A percentile compares a stretch with the other conserved stretches of the same genome.
These are phyloP conservation scores for Solanum lycopersicoides DNA, from an alignment of 257 asterid genomes.

Conservation along the genomic window DNA sequence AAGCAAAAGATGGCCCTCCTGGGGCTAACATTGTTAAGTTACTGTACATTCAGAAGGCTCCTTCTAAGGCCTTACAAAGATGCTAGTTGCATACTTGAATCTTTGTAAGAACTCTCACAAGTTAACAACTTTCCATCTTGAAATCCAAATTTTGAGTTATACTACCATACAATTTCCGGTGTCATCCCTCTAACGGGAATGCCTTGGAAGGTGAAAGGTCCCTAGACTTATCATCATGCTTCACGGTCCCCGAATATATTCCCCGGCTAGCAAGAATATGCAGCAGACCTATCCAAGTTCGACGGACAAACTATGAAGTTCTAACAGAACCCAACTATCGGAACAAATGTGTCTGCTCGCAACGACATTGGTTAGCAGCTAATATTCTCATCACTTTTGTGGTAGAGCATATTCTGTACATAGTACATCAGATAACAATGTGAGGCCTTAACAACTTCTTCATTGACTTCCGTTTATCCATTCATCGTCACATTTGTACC, in stretches of 20 bases:
- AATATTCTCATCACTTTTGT: slow-evolving; percentile 51
- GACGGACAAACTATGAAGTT: background rate
- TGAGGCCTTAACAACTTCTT: slow-evolving; percentile 54
- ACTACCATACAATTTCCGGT: background rate
- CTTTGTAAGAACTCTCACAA: background rate
- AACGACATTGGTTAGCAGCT: slow-evolving; percentile 46
- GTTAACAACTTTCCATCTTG: background rate
- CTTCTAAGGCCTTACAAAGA: background rate
- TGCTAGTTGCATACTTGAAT: background rate
- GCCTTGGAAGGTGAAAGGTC: background rate
- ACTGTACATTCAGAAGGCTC: background rate
- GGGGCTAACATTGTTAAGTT: background rate
- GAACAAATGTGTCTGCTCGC: slow-evolving; percentile 32
- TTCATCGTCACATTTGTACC: slow-evolving; percentile 87
- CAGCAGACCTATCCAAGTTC: background rate
- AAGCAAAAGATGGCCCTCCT: background rate
- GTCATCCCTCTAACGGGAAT: background rate
- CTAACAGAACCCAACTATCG: slow-evolving; percentile 66
- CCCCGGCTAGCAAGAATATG: background rate
- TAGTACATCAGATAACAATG: slow-evolving; percentile 82
- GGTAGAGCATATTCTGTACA: slow-evolving; percentile 72
- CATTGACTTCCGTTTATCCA: slow-evolving; percentile 72
- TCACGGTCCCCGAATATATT: background rate
- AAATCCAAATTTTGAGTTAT: background rate
- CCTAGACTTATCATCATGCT: background rate